Evolutionary conservation across 306 rosid species (phyloP), one percentile per base, ranked within the genome.

Genomic region (Parietaria judaica): DNA sequence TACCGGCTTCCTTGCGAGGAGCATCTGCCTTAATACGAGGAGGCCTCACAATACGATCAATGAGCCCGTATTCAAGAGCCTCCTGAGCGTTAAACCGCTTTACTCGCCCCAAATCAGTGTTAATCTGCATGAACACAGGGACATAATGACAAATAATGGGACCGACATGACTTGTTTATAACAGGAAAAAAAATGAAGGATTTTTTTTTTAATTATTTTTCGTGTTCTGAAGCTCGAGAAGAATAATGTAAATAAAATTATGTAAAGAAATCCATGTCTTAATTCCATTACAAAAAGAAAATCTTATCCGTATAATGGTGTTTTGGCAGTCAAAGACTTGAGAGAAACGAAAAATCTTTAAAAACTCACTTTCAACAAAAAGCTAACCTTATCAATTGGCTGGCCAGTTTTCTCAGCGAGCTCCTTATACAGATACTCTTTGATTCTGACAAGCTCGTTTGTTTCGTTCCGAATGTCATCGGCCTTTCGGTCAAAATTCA

Each of bases 51-150:
- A 92, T 60, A 11, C 84, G 87, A 77, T 92, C 99, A 41, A 92
- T 76, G 61, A 92, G 81, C 54, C 99, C 99, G 55, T 92, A 92
- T n/a, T 92, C 99, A 41, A 88, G 78, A 75, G 99, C 96, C 73
- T 82, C 87, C 69, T 79, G 84, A 44, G 99, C 74, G 71, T 63
- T 73, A 54, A 88, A 88, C 7, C 83, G 88, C 79, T 84, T 88
- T 83, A 77, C 66, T 72, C 84, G 68, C 56, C 89, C 65, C 57
- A 87, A 72, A 80, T 92, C 98, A 70, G 74, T 57, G 72, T 63
- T 51, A 60, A 88, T 84, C 95, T 86, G 86, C 72, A 79, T 53
- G 65, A 12, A 70, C 16, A 74, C 58, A 64, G 68, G 54, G 13
- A 23, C 41, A 43, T 48, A 48, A 43, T 60, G 8, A 41, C 10